These are phyloP conservation scores for Nicotiana rustica DNA, from an alignment of 305 asterid species.

Conservation along the genomic window DNA sequence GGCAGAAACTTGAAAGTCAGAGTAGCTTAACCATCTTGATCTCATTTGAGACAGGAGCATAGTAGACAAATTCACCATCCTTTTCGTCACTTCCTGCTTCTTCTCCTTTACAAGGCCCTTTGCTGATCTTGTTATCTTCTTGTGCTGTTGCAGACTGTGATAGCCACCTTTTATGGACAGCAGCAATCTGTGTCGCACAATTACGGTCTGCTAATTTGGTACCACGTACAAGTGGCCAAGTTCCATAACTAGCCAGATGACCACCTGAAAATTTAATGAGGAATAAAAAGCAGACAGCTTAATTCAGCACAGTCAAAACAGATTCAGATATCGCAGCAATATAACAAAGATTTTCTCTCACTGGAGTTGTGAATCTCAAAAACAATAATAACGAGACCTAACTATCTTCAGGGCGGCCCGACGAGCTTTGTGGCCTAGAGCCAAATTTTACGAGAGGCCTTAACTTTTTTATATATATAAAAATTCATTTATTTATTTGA, in stretches of 20 bases:
- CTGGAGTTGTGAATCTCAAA: no score
- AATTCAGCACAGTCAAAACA: no score
- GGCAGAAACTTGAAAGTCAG: constrained; percentile 93
- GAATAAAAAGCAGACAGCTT: no score
- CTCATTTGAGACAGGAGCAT: constrained; percentile 82
- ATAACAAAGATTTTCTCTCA: no score
- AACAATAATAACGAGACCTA: no score
- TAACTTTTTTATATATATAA: no score
- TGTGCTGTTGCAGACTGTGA: constrained; percentile 58
- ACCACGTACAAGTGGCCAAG: constrained; percentile 37
- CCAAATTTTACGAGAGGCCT: no score
- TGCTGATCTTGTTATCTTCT: constrained; percentile 65
- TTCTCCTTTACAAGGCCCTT: constrained; percentile 69
- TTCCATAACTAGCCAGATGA: constrained; percentile 43
- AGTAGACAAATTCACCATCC: constrained; percentile 48
- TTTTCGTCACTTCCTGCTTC: constrained; percentile 30
- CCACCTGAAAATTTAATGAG: constrained; percentile 47
- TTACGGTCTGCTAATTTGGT: constrained; percentile 31
- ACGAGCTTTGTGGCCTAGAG: no score
- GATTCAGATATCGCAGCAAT: no score
- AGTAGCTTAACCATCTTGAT: constrained; percentile 91
- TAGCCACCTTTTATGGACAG: constrained; percentile 50
- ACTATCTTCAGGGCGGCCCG: no score
- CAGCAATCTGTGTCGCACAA: constrained; percentile 40
- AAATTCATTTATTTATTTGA: no score